Evolutionary conservation across 495 filamentous ascomycete species (phyloP).

Genomic region (Podospora pseudocomata): DNA sequence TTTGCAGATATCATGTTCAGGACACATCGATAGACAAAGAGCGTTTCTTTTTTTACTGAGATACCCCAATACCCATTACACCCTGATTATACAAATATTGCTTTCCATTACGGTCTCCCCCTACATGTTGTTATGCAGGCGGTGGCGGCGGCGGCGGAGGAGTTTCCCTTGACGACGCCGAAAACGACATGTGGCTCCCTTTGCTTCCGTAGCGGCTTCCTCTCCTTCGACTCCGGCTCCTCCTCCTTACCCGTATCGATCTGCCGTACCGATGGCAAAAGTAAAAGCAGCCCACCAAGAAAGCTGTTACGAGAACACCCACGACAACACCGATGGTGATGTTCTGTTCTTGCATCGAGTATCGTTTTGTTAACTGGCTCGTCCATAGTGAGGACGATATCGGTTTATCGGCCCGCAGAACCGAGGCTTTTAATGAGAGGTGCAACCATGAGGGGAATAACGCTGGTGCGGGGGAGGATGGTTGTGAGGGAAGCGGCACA

Average conservation of each 20-base stretch:
- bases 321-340: conserved; percentile 36
- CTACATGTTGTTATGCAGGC: not conserved
- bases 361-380: not conserved
- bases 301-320: conserved; percentile 33
- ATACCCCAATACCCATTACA: not conserved
- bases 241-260: conserved; percentile 29
- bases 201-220: not conserved
- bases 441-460: not conserved
- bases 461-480: not conserved
- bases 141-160: not conserved
- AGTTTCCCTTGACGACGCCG: not conserved
- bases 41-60: not conserved
- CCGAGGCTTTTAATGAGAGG: not conserved
- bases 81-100: not conserved
- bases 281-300: conserved; percentile 27
- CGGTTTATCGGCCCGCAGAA: not conserved
- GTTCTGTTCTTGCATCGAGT: conserved; percentile 25
- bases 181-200: not conserved
- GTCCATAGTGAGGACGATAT: not conserved
- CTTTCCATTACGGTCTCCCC: not conserved
- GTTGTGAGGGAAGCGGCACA: not conserved
- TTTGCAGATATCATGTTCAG: not conserved
- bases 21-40: not conserved
- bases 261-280: conserved; percentile 32
- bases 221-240: not conserved